Evolutionary conservation across 768 basidiomycete species (phyloP), one percentile per base, ranked within the genome.

Genomic region (Lactarius deliciosus): DNA sequence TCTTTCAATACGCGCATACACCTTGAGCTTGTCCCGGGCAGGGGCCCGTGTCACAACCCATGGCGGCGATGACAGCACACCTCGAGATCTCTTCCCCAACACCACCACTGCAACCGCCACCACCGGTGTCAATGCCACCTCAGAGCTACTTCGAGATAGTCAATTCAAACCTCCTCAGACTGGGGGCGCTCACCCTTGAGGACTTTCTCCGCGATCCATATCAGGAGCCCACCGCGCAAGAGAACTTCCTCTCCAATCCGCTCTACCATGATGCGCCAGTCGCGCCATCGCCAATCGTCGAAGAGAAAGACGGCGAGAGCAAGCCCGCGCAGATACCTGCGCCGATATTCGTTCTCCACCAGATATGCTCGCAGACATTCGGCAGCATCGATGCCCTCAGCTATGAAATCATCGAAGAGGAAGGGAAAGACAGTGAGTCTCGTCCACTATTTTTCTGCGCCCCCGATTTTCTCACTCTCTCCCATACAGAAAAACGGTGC

Each of bases 401-500:
- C n/a, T 74, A 69, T 47, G 67, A 71, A 3, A 68, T 69, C 15
- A 66, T 73, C 22, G 71, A 72, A 45, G 71, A 71, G 28, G 22
- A 59, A 2, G 68, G 60, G n/a, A 64, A 60, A 38, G 60, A 57
- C 41, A 69, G 71, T 67, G 30, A 16, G 70, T 68, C 3, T 10
- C 13, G 50, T 22, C 18, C 11, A n/a, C 0, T 40, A 18, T 15
- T n/a, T 1, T 10, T 60, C 55, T 66, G 32, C 34, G 3, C 25
- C 41, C 18, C 18, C 18, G 34, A 55, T 61, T 28, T n/a, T 45
- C 9, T 56, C 62, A 30, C 28, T 11, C 30, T 30, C n/a, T 55
- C 25, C 54, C 58, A 9, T 3, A 9, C 71, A 89, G 86, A 72
- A 66, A 86, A 83, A 71, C 82, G 83, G 61, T 88, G 88, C 69